Evolutionary conservation across 192 early-diverging fungal genomes (phyloP), one percentile per base, ranked within the genome.

Genomic region (Thamnidium elegans): DNA sequence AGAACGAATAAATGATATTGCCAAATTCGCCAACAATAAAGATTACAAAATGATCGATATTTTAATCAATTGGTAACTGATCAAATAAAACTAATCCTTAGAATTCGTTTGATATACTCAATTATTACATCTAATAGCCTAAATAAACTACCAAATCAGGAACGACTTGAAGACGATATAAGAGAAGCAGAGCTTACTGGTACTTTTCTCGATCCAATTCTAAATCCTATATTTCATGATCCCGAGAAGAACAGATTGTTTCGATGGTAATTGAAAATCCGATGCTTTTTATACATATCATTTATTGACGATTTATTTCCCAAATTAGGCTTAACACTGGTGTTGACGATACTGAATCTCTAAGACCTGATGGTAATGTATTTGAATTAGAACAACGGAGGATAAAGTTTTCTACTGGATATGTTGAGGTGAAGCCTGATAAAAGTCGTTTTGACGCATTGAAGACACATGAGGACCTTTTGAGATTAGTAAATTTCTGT

Each of bases 291-390:
- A 32, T 55, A 55, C 30, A 9, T 53, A n/a, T 32, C 13, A 31
- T 32, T 55, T 34, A 55, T 55, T 55, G 54, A 36, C 30, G 11
- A 55, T 55, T 55, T 34, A 30, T 55, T 34, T 55, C 55, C 55
- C 55, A 56, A 56, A 56, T 56, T 56, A 56, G 55, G 14, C 32
- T 56, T n/a, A 56, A 56, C 48, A 50, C 48, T 50, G 48, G 36
- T 39, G 9, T 39, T 39, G 36, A 39, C 1, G 36, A 39, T 39
- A 39, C 19, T 19, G 47, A 48, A 48, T 55, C 54, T 34, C 30
- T 34, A 55, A 55, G 31, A 55, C 14, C 54, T 17, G 54, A 55
- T 15, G 54, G 26, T 32, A 55, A 36, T 34, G 7, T 34, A 5
- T 55, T 55, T 55, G 30, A 32, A n/a, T 30, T 55, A 55, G 26